Conservation (phyloP, 1,139 yeast genomes). For the Sugiyamaella pinicola region DNA sequence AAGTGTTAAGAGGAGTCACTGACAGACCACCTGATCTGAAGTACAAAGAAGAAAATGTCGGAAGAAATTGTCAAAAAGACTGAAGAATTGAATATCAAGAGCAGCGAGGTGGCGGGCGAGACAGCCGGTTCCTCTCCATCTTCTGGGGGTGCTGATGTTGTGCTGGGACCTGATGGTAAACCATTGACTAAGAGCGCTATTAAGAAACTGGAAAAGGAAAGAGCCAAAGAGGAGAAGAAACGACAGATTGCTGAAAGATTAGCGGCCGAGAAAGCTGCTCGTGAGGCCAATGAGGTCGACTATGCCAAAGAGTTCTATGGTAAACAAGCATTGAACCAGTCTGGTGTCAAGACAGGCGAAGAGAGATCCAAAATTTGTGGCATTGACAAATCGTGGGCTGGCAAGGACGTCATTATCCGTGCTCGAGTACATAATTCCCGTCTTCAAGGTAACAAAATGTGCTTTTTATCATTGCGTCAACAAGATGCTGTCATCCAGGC, state of each 20-base stretch:
- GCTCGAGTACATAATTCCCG: constrained; percentile 93
- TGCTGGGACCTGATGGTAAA: constrained; percentile 64
- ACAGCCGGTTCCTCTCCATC: constrained; percentile 30
- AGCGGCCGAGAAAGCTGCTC: constrained; percentile 84
- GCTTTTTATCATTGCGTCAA: constrained; percentile 89
- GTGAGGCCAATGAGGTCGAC: constrained; percentile 77
- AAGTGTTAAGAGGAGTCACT: constrained; percentile 7
- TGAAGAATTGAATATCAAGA: constrained; percentile 36
- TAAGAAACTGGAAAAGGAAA: constrained; percentile 91
- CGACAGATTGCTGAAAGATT: constrained; percentile 89
- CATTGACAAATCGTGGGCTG: constrained; percentile 65
- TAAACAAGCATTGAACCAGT: constrained; percentile 82
- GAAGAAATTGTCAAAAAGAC: constrained; percentile 34
- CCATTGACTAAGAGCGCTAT: constrained; percentile 95
- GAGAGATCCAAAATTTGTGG: constrained; percentile 59
- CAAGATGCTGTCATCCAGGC: constrained; percentile 83
- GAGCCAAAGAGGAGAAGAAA: constrained; percentile 89
- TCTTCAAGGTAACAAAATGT: constrained; percentile 94
- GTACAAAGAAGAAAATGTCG: constrained; percentile 28
- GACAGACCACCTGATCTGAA: background rate
- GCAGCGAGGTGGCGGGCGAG: constrained; percentile 28
- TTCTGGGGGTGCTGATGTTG: constrained; percentile 30
- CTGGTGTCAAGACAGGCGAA: constrained; percentile 62
- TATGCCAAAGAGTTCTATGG: constrained; percentile 90
- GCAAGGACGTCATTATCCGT: constrained; percentile 78